Evolutionary conservation across 2,329 filamentous ascomycete species (phyloP), one percentile per base, ranked within the genome.

Genomic region (Xylaria digitata): DNA sequence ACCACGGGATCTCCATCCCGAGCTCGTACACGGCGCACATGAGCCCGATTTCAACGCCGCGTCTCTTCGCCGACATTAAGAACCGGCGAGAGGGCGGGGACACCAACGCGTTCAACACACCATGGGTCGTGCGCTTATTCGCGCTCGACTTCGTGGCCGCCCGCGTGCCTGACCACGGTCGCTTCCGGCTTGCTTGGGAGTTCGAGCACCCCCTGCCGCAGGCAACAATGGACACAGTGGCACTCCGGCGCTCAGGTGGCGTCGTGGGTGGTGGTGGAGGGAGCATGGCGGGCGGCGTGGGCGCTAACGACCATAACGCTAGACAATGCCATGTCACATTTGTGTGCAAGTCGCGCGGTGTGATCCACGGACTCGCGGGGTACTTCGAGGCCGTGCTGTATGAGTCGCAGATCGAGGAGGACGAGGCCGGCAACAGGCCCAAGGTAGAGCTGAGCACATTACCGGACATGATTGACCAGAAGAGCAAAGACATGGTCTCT

Each of bases 311-410:
- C 71, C 95, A 98, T 80, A 98, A 98, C 78, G 86, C 90, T 8
- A 87, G 96, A n/a, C 89, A 90, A 73, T 91, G 91, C 72, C 89
- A 90, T 60, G 81, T 95, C 56, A 89, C 87, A 0, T 99, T 97
- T 80, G 89, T 91, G 2, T 92, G 92, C 72, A 86, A 88, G 55
- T 86, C 92, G 66, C 87, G 92, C 30, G 95, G 95, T 42, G 90
- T 96, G 7, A 92, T 94, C 42, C 96, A 99, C 78, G 96, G 96
- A 1, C 81, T 99, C 48, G 96, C 90, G 0, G 96, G 95, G 0
- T 99, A 97, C 79, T 99, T 99, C 78, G 96, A 99, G 81, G 93
- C 94, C 0, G 93, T 97, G n/a, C 85, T 99, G 21, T 99, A 98
- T 77, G 85, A 86, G 13, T 64, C 64, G 79, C 61, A 46, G 71